Evolutionary conservation across 2,329 filamentous ascomycete genomes (phyloP).

Genomic region (Pseudogymnoascus sp.): DNA sequence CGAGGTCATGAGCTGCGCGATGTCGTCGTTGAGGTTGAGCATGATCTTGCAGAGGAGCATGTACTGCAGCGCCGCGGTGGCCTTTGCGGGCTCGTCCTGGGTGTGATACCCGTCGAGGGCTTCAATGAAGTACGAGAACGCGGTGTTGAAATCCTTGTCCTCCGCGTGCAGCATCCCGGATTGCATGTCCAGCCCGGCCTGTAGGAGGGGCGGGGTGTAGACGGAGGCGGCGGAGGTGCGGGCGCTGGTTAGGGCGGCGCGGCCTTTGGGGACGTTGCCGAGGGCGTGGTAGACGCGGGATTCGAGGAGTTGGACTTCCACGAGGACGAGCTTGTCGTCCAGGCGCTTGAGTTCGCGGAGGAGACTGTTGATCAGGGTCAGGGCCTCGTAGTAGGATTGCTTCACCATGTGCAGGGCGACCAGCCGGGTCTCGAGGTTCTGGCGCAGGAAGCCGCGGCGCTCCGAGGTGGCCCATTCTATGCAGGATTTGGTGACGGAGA

Average conservation of each 20-base stretch:
- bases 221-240: conserved; percentile 93
- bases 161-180: conserved; percentile 98
- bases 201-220: conserved; percentile 89
- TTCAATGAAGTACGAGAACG: conserved; percentile 98
- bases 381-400: conserved; percentile 92
- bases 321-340: conserved; percentile 95
- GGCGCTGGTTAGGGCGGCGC: conserved; percentile 87
- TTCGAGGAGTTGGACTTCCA: conserved; percentile 95
- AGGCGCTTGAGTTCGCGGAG: conserved; percentile 94
- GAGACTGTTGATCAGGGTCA: conserved; percentile 92
- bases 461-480: conserved; percentile 98
- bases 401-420: conserved; percentile 94
- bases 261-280: conserved; percentile 91
- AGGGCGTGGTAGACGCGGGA: conserved; percentile 95
- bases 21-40: conserved; percentile 94
- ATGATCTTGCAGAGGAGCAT: conserved; percentile 99
- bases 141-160: conserved; percentile 98
- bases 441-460: conserved; percentile 89
- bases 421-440: conserved; percentile 94
- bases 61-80: conserved; percentile 97
- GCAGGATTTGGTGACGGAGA: conserved; percentile 92
- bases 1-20: conserved; percentile 86
- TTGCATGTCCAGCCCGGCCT: conserved; percentile 98
- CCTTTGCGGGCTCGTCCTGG: conserved; percentile 78
- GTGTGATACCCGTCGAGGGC: conserved; percentile 94